phyloP scores from a whole-genome alignment of 2,329 filamentous ascomycete genomes.

The Colletotrichum sp. region DNA sequence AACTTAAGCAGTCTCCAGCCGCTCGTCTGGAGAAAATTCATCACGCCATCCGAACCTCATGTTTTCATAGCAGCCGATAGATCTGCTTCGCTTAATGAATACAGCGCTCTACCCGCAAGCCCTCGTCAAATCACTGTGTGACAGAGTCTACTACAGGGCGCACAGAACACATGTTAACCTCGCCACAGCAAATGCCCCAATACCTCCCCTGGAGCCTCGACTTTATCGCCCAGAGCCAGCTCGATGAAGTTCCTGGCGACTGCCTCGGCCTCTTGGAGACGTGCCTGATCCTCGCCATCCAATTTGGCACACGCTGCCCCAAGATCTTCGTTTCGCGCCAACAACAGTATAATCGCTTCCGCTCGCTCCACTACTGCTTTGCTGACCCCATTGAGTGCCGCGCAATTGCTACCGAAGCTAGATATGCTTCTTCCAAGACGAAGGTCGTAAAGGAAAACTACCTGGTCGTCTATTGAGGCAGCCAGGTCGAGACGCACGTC shows the following conservation, averaged over 20 bases:
- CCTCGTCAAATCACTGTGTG: not conserved
- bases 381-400: constrained; percentile 85
- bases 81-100: not conserved
- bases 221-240: not conserved
- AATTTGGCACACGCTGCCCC: constrained; percentile 73
- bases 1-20: not conserved
- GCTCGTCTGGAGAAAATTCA: not conserved
- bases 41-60: not conserved
- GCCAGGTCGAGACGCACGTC: constrained; percentile 66
- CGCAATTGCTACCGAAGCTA: constrained; percentile 88
- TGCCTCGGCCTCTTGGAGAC: constrained; percentile 70
- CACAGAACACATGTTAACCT: not conserved
- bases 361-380: constrained; percentile 75
- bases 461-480: constrained; percentile 61
- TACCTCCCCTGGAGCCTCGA: not conserved
- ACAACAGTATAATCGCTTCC: constrained; percentile 71
- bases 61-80: not conserved
- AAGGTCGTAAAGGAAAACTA: constrained; percentile 79
- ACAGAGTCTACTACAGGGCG: not conserved
- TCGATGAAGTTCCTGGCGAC: constrained; percentile 63
- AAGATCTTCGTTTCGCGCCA: constrained; percentile 77
- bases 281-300: constrained; percentile 65
- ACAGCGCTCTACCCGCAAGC: not conserved
- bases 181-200: not conserved
- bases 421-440: constrained; percentile 71